phyloP scores from a whole-genome alignment of 1,284 basidiomycete genomes.

The Tilletia caries region DNA sequence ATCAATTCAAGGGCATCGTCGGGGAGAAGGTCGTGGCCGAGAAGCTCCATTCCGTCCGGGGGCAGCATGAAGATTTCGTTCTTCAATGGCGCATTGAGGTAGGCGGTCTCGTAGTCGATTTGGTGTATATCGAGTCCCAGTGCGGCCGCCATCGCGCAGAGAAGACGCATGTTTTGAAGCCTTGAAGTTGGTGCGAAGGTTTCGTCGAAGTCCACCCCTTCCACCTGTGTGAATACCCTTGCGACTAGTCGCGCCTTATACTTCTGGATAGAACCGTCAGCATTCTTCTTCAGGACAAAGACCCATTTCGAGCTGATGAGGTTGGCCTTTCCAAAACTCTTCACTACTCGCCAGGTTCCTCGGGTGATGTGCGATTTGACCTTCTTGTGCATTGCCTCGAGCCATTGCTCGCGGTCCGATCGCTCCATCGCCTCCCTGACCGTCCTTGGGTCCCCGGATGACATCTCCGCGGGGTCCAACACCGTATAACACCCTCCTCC shows the following conservation, averaged over 20 bases:
- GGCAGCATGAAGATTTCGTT: neutral
- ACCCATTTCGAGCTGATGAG: constrained; percentile 17
- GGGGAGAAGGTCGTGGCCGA: neutral
- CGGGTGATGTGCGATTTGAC: neutral
- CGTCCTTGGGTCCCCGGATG: neutral
- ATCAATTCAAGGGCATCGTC: neutral
- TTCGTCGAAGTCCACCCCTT: constrained; percentile 19
- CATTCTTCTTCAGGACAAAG: neutral
- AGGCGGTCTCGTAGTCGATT: constrained; percentile 9
- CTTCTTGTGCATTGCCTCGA: neutral
- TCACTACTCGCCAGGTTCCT: neutral
- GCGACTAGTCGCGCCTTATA: constrained; percentile 18
- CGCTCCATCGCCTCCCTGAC: neutral
- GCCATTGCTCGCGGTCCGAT: neutral
- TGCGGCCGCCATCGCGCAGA: neutral
- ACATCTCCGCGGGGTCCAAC: neutral
- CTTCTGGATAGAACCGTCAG: constrained; percentile 10
- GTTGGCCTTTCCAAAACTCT: neutral
- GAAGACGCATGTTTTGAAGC: neutral
- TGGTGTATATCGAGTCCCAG: neutral
- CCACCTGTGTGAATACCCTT: constrained; percentile 17
- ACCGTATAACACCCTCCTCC: neutral
- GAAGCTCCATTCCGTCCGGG: neutral
- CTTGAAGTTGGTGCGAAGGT: constrained; percentile 16
- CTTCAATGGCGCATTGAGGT: neutral